Percentiles rank a stretch among this genome's conserved stretches.
Conservation (phyloP, 495 filamentous ascomycete species). For the Tuber magnatum region DNA sequence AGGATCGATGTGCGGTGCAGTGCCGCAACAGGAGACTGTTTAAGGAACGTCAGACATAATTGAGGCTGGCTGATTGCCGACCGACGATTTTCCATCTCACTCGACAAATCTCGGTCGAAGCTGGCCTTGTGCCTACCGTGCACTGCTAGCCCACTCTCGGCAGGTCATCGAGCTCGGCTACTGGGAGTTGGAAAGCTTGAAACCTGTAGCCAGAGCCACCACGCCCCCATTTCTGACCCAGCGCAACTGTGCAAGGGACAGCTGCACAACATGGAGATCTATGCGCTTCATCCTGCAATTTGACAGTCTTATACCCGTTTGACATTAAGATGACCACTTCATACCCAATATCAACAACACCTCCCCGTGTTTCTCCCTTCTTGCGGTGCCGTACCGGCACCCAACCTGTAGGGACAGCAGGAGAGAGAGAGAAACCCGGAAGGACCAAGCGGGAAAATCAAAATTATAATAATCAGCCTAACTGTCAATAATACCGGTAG, state of each 20-base stretch:
- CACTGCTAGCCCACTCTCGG: not conserved
- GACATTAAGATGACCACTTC: not conserved
- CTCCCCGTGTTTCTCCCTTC: not conserved
- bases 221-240: not conserved
- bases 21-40: not conserved
- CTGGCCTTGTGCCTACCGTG: not conserved
- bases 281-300: slow-evolving; percentile 37
- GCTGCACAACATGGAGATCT: slow-evolving; percentile 37
- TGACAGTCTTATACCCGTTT: slow-evolving; percentile 7
- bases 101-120: not conserved
- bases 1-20: not conserved
- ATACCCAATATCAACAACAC: not conserved
- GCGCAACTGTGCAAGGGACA: slow-evolving; percentile 23
- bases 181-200: slow-evolving; percentile 33
- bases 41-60: not conserved
- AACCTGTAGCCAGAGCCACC: slow-evolving; percentile 13
- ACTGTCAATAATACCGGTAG: not conserved
- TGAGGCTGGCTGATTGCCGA: not conserved
- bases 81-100: slow-evolving; percentile 1
- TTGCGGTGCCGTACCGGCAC: not conserved
- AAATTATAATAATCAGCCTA: not conserved
- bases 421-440: not conserved
- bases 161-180: slow-evolving; percentile 10
- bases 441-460: not conserved
- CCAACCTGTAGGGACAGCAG: not conserved